A percentile compares a stretch with the other conserved stretches of the same genome.
phyloP scores from a whole-genome alignment of 371 early-diverging fungal species.

The Zychaea mexicana region DNA sequence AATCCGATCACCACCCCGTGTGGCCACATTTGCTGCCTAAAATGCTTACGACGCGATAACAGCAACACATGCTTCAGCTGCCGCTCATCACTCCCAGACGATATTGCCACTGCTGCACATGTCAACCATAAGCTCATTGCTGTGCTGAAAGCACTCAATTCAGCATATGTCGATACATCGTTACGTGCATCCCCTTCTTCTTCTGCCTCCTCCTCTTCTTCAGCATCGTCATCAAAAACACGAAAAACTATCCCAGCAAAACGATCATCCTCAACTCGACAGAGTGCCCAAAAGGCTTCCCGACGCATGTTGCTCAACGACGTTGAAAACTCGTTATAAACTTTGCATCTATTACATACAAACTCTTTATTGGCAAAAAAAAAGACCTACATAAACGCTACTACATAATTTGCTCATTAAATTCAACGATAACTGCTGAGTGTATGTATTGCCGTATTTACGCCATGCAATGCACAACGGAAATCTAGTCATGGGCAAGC shows the following conservation, averaged over 20 bases:
- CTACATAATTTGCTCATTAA: too few relatives aligned
- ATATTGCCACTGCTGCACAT: neutral
- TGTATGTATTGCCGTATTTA: too few relatives aligned
- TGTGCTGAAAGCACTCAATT: constrained; percentile 32
- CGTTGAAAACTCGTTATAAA: neutral
- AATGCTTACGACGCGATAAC: constrained; percentile 35
- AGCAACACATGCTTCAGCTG: constrained; percentile 44
- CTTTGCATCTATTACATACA: neutral
- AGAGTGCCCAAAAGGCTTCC: neutral
- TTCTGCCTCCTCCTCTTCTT: too few relatives aligned
- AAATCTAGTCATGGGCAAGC: neutral
- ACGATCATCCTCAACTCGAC: neutral
- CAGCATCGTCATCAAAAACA: neutral
- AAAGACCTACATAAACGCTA: neutral
- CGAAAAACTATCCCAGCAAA: neutral
- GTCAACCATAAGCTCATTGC: constrained; percentile 36
- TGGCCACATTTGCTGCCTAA: constrained; percentile 57
- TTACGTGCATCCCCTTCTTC: neutral
- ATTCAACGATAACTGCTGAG: too few relatives aligned
- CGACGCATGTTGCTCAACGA: neutral
- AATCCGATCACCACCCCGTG: constrained; percentile 58
- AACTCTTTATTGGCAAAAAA: neutral
- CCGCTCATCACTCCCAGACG: constrained; percentile 21
- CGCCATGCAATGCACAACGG: too few relatives aligned
- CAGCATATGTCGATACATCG: constrained; percentile 7